Evolutionary conservation across 257 asterid genomes (phyloP).

Genomic region (Henckelia pumila): DNA sequence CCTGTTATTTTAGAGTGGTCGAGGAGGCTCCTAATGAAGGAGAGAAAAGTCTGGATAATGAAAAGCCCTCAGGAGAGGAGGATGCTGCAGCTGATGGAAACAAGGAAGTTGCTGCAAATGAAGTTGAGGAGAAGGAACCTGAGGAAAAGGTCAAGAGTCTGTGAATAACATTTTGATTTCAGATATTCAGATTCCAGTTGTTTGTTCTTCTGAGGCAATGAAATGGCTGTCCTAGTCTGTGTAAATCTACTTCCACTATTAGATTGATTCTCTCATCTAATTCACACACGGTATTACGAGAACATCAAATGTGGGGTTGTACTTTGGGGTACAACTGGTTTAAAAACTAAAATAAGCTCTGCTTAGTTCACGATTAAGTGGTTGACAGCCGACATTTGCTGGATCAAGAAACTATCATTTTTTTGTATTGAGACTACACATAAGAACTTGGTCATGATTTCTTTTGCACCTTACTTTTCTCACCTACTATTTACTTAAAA

Average conservation of each 20-base stretch:
- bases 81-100: conserved; percentile 46
- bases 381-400: background rate
- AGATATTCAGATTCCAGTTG: background rate
- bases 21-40: conserved; percentile 57
- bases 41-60: conserved; percentile 48
- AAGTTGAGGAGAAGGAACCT: conserved; percentile 66
- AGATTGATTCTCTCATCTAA: background rate
- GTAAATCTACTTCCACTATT: background rate
- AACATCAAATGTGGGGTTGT: background rate
- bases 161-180: background rate
- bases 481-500: too few relatives aligned
- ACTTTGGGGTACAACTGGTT: background rate
- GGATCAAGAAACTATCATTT: too few relatives aligned
- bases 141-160: conserved; percentile 57
- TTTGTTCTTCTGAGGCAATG: background rate
- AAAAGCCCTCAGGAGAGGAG: conserved; percentile 51
- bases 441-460: background rate
- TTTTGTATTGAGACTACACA: background rate
- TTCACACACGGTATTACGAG: background rate
- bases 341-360: background rate
- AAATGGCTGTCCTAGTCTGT: background rate
- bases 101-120: conserved; percentile 49
- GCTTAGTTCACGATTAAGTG: background rate
- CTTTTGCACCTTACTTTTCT: too few relatives aligned
- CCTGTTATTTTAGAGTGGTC: conserved; percentile 35